phyloP scores from a whole-genome alignment of 441 rosid genomes.

The Jatropha multifida region DNA sequence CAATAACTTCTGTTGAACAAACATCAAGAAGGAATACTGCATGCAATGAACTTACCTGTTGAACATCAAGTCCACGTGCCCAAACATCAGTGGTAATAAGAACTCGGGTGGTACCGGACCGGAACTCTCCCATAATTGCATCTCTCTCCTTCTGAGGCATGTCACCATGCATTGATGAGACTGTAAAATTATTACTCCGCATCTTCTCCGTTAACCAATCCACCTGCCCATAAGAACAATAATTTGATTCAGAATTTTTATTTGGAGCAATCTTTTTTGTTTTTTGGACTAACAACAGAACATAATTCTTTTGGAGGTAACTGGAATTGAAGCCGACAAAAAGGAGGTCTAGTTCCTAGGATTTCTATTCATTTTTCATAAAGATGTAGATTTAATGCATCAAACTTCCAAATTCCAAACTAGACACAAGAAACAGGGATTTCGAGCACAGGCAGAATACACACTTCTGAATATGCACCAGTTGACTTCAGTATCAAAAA shows the following conservation, averaged over 20 bases:
- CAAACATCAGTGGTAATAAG: constrained; percentile 97
- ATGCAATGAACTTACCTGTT: constrained; percentile 56
- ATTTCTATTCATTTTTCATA: background rate
- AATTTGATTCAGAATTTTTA: background rate
- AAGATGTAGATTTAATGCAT: background rate
- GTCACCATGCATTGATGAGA: constrained; percentile 97
- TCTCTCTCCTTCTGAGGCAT: constrained; percentile 98
- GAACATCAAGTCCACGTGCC: constrained; percentile 98
- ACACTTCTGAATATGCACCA: background rate
- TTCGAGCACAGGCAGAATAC: background rate
- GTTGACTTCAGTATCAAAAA: background rate
- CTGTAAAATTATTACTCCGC: constrained; percentile 84
- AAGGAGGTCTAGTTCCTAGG: background rate
- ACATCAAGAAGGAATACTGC: background rate
- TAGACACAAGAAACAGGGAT: background rate
- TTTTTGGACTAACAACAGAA: background rate
- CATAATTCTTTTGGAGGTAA: background rate
- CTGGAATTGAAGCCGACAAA: background rate
- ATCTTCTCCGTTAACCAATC: constrained; percentile 97
- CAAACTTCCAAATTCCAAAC: constrained; percentile 2
- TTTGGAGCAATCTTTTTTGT: background rate
- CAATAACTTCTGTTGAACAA: background rate
- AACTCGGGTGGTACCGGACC: constrained; percentile 78
- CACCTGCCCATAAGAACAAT: constrained; percentile 45
- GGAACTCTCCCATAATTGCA: constrained; percentile 79